Evolutionary conservation across 345 rosid genomes (phyloP).

Genomic region (Luvunga scandens): DNA sequence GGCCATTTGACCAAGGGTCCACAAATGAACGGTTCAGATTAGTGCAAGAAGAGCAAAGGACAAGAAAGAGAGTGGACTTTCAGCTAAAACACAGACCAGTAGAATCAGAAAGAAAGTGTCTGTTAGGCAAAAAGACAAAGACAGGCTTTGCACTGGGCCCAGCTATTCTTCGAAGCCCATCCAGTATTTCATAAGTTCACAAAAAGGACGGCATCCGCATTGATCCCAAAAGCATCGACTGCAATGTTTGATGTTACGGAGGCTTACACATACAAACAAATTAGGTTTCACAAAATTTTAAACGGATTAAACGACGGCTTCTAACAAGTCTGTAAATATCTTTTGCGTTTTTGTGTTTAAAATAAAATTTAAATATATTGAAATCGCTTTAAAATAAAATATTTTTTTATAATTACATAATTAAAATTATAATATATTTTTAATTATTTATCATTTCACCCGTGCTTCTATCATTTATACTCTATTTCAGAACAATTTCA

Average conservation of each 20-base stretch:
- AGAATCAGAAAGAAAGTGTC: slow-evolving; percentile 30
- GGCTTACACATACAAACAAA: no score
- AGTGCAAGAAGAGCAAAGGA: neutral
- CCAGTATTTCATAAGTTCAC: neutral
- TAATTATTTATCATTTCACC: no score
- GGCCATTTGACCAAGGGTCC: slow-evolving; percentile 20
- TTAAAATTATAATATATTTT: no score
- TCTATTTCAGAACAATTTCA: no score
- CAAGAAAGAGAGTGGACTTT: slow-evolving; percentile 54
- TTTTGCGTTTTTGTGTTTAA: no score
- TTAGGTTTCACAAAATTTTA: neutral
- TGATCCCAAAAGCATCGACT: slow-evolving; percentile 11
- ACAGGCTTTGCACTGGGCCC: slow-evolving; percentile 44
- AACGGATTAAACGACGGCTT: neutral
- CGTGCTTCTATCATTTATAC: no score
- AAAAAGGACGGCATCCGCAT: slow-evolving; percentile 17
- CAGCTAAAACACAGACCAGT: slow-evolving; percentile 21
- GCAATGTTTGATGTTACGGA: neutral
- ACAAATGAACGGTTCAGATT: slow-evolving; percentile 20
- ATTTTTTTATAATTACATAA: no score
- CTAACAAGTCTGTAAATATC: neutral
- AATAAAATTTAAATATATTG: no score
- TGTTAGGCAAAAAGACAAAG: slow-evolving; percentile 39
- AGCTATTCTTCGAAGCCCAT: slow-evolving; percentile 1
- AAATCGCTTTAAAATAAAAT: no score